Evolutionary conservation across 2,329 filamentous ascomycete species (phyloP), one percentile per base, ranked within the genome.

Genomic region (Trichoderma sp.): DNA sequence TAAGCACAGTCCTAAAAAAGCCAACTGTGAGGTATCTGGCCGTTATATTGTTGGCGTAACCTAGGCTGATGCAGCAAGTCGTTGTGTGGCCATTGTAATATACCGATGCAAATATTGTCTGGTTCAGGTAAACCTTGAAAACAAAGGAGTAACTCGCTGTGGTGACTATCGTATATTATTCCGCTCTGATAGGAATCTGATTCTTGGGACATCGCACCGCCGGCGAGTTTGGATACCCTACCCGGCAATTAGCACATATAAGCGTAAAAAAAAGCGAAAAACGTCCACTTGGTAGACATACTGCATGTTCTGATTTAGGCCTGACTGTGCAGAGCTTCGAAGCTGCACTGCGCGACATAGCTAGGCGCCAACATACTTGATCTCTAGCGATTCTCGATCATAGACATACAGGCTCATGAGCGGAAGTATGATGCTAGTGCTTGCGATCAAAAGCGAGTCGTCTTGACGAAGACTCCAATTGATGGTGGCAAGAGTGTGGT

Each of bases 1-100:
- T 12, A 19, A 12, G 1, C 10, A 1, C 13, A 2, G 1, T 25
- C 8, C 15, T 0, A 5, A 8, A 10, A 53, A 3, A 53, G 1
- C 6, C 8, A n/a, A 32, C 15, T n/a, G 25, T 15, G 2, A 12
- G 15, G 22, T 7, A 42, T 12, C 9, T 25, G n/a, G 60, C 27
- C 48, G 10, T 48, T 3, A 19, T 45, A 0, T 22, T n/a, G 42
- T 48, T 19, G 5, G 39, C 6, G 17, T 42, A 17, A 17, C 2
- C 4, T 3, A 17, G 37, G 17, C n/a, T 7, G 37, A 42, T 42
- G 3, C 13, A 48, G 42, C 19, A 48, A 5, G n/a, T 45, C n/a
- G n/a, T 19, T 9, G 9, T 19, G 39, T 19, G n/a, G n/a, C 2
- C 39, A 12, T 48, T 48, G 17, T 2, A 39, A 6, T 39, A 29